phyloP scores from a whole-genome alignment of 2,329 filamentous ascomycete species.

The Colletotrichum spaethianum region DNA sequence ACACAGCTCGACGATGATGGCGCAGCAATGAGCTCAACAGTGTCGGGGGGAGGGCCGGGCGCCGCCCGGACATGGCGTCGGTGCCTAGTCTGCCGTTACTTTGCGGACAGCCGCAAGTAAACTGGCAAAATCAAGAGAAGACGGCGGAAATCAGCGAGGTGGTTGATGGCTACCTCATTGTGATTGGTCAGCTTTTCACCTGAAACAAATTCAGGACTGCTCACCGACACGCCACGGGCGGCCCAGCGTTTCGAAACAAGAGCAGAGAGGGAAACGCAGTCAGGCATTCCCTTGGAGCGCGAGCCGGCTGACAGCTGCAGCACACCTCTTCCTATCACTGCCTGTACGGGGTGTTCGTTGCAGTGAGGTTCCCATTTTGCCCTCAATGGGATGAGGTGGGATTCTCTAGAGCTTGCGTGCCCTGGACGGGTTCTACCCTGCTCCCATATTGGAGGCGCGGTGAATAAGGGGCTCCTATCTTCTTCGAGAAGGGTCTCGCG shows the following conservation, averaged over 20 bases:
- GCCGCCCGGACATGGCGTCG: background rate
- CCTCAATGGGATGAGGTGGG: background rate
- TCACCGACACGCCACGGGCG: slow-evolving; percentile 38
- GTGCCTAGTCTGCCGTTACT: slow-evolving; percentile 21
- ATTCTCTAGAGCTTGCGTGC: background rate
- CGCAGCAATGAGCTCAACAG: slow-evolving; percentile 1
- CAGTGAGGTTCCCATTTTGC: background rate
- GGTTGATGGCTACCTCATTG: slow-evolving; percentile 2
- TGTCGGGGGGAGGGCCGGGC: background rate
- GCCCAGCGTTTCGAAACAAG: slow-evolving; percentile 41
- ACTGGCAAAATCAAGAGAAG: slow-evolving; percentile 18
- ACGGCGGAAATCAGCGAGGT: slow-evolving; percentile 5
- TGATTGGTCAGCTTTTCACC: slow-evolving; percentile 36
- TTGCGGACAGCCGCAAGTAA: slow-evolving; percentile 18
- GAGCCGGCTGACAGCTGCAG: background rate
- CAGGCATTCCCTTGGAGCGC: background rate
- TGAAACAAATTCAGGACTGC: slow-evolving; percentile 44
- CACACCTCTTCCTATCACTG: background rate
- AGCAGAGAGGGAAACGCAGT: slow-evolving; percentile 23
- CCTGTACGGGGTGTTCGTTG: background rate
- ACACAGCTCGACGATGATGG: background rate
- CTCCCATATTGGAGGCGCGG: background rate
- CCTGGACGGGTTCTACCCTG: background rate
- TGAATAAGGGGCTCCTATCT: slow-evolving; percentile 3
- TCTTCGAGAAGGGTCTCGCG: background rate